These are phyloP conservation scores for Debaryomyces psychrophilus DNA, from an alignment of 1,139 yeast genomes.

Conservation along the genomic window DNA sequence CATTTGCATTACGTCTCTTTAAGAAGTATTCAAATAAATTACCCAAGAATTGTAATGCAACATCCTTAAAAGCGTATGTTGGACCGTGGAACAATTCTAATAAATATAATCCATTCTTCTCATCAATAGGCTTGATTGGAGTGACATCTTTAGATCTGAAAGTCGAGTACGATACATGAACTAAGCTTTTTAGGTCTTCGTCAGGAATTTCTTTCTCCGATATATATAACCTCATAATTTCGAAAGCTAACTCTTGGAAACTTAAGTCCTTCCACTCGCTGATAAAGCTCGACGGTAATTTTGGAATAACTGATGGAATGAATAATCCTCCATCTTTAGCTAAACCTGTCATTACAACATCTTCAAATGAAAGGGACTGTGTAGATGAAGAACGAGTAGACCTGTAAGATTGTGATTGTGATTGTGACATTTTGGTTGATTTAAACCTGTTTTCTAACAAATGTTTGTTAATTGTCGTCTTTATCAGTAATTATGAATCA, in stretches of 20 bases:
- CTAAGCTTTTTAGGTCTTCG: conserved; percentile 63
- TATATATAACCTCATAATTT: conserved; percentile 81
- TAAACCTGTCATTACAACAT: conserved; percentile 88
- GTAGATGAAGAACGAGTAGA: conserved; percentile 74
- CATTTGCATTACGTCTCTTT: conserved; percentile 69
- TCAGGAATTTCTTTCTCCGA: conserved; percentile 69
- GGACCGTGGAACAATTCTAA: conserved; percentile 98
- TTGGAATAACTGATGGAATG: conserved; percentile 82
- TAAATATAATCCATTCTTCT: conserved; percentile 64
- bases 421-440: conserved; percentile 11
- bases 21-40: conserved; percentile 92
- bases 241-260: conserved; percentile 84
- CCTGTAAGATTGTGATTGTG: conserved; percentile 65
- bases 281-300: conserved; percentile 61
- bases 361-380: conserved; percentile 76
- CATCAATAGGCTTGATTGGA: conserved; percentile 67
- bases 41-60: conserved; percentile 96
- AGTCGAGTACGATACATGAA: conserved; percentile 78
- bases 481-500: conserved; percentile 9
- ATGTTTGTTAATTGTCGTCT: background rate
- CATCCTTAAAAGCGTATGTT: conserved; percentile 98
- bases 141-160: conserved; percentile 87
- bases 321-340: conserved; percentile 97
- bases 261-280: conserved; percentile 70
- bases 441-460: conserved; percentile 1